These are phyloP conservation scores for Alisma plantagoaquatica DNA, from an alignment of 106 monocot species.

Conservation along the genomic window DNA sequence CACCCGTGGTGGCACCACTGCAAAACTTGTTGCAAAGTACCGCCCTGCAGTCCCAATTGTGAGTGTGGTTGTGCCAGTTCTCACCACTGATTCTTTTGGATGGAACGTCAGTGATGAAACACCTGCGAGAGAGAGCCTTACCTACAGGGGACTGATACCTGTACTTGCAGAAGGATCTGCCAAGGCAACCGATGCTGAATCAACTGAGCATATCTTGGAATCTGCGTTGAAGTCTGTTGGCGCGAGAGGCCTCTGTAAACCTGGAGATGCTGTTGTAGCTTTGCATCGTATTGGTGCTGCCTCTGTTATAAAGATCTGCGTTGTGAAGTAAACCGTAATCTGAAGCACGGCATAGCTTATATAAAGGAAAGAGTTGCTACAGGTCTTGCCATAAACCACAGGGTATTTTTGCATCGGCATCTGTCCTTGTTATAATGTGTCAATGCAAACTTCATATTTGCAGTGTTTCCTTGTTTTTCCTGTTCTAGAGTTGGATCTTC, in stretches of 20 bases:
- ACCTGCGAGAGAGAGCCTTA: constrained; percentile 31
- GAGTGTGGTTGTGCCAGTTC: constrained; percentile 26
- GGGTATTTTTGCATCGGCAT: too few species aligned
- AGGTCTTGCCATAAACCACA: too few species aligned
- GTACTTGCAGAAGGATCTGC: constrained; percentile 31
- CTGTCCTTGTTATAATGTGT: too few species aligned
- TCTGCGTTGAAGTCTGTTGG: constrained; percentile 17
- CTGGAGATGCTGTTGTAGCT: constrained; percentile 20
- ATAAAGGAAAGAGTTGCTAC: too few species aligned
- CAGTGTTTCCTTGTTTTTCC: too few species aligned
- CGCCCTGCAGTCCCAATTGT: constrained; percentile 29
- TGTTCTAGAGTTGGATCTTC: too few species aligned
- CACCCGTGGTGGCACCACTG: constrained; percentile 31
- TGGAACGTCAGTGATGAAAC: constrained; percentile 31
- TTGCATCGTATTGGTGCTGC: constrained; percentile 28
- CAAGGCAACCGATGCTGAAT: constrained; percentile 30
- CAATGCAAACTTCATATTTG: too few species aligned
- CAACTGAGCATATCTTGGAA: constrained; percentile 25
- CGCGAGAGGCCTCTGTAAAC: constrained; percentile 21
- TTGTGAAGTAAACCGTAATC: constrained; percentile 20
- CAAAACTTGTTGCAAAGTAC: constrained; percentile 36
- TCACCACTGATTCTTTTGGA: constrained; percentile 25
- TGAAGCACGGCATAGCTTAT: too few species aligned
- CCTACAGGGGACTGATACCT: constrained; percentile 31
- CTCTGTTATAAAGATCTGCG: constrained; percentile 30